Evolutionary conservation across 805 yeast genomes (phyloP).

Genomic region (Yarrowia bubula): DNA sequence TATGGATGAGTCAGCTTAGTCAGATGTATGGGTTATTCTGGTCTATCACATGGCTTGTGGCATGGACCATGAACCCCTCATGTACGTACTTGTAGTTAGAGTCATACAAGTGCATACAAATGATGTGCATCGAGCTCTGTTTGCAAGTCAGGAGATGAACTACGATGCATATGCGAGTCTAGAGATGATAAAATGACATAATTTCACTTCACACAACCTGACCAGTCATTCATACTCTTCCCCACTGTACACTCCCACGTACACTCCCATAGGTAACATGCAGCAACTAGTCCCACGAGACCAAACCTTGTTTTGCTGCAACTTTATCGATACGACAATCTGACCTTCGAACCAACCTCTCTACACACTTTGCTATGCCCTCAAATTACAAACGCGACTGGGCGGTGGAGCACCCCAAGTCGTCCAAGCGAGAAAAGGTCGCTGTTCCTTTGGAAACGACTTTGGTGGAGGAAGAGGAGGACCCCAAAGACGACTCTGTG

Average conservation of each 20-base stretch:
- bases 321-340: conserved; percentile 3
- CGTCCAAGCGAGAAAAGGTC: not conserved
- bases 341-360: not conserved
- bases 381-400: conserved; percentile 19
- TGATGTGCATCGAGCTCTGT: no score
- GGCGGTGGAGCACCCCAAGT: not conserved
- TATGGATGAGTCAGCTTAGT: no score
- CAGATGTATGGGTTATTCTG: no score
- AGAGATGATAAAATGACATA: no score
- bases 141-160: no score
- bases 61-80: no score
- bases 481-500: not conserved
- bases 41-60: no score
- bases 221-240: no score
- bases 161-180: no score
- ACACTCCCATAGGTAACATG: not conserved
- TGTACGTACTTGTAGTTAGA: no score
- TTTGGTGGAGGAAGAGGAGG: not conserved
- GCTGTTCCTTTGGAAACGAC: not conserved
- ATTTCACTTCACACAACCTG: no score
- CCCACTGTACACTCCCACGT: not conserved
- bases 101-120: no score
- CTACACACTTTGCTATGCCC: not conserved
- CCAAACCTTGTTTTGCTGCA: not conserved
- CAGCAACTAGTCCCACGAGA: conserved; percentile 21